Base-by-base conservation (phyloP, 129 eudicot species). In the carrot (Daucus carota) region DNA sequence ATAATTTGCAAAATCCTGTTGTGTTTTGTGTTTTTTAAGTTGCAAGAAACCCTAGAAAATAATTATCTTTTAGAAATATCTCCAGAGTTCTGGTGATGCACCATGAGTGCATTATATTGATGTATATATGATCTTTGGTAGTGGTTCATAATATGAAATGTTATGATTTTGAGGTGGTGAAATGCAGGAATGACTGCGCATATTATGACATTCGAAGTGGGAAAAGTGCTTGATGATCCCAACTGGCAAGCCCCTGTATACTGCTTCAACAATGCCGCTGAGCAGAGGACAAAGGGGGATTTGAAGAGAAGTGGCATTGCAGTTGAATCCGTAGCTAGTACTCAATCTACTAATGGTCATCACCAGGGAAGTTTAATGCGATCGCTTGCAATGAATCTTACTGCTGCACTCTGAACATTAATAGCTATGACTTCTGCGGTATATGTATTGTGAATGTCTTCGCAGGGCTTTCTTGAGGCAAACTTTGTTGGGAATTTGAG, bases 131-230 rank as follows among this genome's bases (percentile, higher is more conserved):
- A 16, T 73, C 38, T 20, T 45, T 54, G 10, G 20, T 45, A 20
- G 33, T n/a, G 0, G 45, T 31, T 50, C 6, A 1, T 70, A 22
- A 2, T 31, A 15, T 41, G 5, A 18, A 34, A 0, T n/a, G 52
- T 41, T 12, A 70, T 20, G 3, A n/a, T 10, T 26, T 36, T 38
- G 73, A 63, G 33, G 48, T 70, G 18, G 65, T 75, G 31, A 42
- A 26, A 29, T 80, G 80, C 87, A 87, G 92, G 92, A 38, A 82
- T 73, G 76, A 68, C 43, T 14, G 82, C 81, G 29, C 89, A 87
- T 73, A 76, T 87, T 57, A 87, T 87, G 80, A 84, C 89, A 44
- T 87, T 87, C 73, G 89, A 87, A 79, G 92, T 87, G 62, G 92
- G 92, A 24, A 80, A 75, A 24, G 89, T 85, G 82, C 87, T 88